phyloP scores from a whole-genome alignment of 2,329 filamentous ascomycete species.

The Pseudogymnoascus sp. region DNA sequence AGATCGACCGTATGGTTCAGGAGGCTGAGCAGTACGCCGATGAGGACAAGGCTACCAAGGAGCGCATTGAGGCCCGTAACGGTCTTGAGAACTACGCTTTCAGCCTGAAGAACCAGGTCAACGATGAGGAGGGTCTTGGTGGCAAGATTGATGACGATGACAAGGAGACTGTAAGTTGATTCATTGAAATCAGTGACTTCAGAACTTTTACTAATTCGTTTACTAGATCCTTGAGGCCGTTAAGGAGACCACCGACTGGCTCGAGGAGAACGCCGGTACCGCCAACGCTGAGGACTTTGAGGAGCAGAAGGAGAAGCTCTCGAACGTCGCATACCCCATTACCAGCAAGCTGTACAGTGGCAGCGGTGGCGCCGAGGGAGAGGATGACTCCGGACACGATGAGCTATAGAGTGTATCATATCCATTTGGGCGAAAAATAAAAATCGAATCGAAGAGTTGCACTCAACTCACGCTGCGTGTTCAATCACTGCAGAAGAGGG shows the following conservation, averaged over 20 bases:
- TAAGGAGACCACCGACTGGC: slow-evolving; percentile 95
- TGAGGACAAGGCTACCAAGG: slow-evolving; percentile 96
- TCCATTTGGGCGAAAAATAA: slow-evolving; percentile 8
- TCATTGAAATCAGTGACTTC: background rate
- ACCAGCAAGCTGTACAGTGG: slow-evolving; percentile 89
- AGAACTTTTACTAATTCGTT: slow-evolving; percentile 28
- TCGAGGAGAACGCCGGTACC: slow-evolving; percentile 84
- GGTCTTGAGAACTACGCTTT: slow-evolving; percentile 98
- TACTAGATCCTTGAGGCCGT: slow-evolving; percentile 75
- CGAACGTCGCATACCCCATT: slow-evolving; percentile 93
- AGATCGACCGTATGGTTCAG: slow-evolving; percentile 98
- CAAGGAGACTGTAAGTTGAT: slow-evolving; percentile 74
- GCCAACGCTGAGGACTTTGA: slow-evolving; percentile 92
- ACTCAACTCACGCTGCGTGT: background rate
- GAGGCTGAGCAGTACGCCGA: slow-evolving; percentile 98
- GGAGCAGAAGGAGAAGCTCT: slow-evolving; percentile 99
- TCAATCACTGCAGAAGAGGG: background rate
- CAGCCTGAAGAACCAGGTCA: slow-evolving; percentile 98
- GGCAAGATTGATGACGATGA: slow-evolving; percentile 98
- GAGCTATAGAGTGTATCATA: slow-evolving; percentile 55
- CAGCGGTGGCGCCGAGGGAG: slow-evolving; percentile 54
- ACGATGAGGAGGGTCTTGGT: slow-evolving; percentile 91
- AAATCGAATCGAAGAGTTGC: slow-evolving; percentile 1
- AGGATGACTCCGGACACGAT: slow-evolving; percentile 71
- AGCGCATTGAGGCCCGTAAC: slow-evolving; percentile 95